A percentile compares a stretch with the other conserved stretches of the same genome.
Conservation (phyloP, 352 stramenopile genomes). For the Phytophthora macrochlamydospora region DNA sequence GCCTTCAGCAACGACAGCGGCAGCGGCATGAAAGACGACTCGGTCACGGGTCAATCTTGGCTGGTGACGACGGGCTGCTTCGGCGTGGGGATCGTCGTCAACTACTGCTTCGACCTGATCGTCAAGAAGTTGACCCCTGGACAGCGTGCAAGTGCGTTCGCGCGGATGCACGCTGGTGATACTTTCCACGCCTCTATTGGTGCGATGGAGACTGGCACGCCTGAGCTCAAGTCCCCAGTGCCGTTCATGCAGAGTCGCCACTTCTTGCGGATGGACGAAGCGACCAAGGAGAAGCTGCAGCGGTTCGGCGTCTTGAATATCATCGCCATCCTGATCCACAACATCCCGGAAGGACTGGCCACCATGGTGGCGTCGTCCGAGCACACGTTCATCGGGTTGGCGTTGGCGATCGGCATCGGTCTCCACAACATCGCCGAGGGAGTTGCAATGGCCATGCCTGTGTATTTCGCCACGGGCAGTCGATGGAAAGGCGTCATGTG, state of each 20-base stretch:
- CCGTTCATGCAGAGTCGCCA: constrained; percentile 19
- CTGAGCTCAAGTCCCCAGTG: constrained; percentile 31
- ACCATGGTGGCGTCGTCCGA: constrained; percentile 93
- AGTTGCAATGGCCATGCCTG: constrained; percentile 92
- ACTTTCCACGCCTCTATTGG: constrained; percentile 21
- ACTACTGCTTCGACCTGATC: constrained; percentile 47
- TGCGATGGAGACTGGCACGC: constrained; percentile 10
- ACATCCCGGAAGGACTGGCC: constrained; percentile 95
- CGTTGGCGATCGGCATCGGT: constrained; percentile 92
- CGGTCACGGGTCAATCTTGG: constrained; percentile 52
- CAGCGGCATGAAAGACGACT: constrained; percentile 8
- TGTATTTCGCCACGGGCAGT: constrained; percentile 96
- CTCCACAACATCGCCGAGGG: constrained; percentile 98
- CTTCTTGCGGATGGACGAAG: constrained; percentile 39
- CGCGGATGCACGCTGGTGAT: constrained; percentile 17
- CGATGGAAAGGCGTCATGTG: constrained; percentile 93
- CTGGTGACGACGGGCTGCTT: constrained; percentile 84
- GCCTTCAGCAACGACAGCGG: constrained; percentile 32
- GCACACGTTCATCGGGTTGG: constrained; percentile 87
- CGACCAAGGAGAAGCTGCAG: constrained; percentile 58
- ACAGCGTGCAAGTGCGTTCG: constrained; percentile 22
- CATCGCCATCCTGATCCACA: constrained; percentile 94
- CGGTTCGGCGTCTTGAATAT: constrained; percentile 90
- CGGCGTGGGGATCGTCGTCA: constrained; percentile 76
- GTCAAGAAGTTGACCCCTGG: constrained; percentile 41